These are phyloP conservation scores for Colletotrichum sp. DNA, from an alignment of 2,329 filamentous ascomycete species.

Conservation along the genomic window DNA sequence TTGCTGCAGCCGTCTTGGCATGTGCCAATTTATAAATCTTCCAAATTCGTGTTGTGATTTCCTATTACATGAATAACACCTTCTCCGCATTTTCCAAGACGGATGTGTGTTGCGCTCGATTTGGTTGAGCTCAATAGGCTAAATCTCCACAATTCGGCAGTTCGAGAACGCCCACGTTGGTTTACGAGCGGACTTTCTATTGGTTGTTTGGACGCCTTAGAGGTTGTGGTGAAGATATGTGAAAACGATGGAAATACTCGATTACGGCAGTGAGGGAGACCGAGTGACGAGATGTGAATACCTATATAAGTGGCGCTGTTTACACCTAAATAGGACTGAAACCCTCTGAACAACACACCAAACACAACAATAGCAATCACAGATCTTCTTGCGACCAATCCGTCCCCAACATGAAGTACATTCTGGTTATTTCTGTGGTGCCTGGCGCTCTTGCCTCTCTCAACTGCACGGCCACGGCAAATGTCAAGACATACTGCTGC, in stretches of 20 bases:
- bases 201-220: accelerated
- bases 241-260: not conserved
- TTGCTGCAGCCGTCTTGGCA: not conserved
- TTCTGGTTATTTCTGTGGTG: not conserved
- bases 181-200: not conserved
- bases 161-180: not conserved
- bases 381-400: accelerated
- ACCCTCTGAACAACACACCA: not conserved
- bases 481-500: conserved; percentile 22
- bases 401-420: not conserved
- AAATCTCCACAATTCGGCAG: conserved; percentile 5
- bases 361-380: not conserved
- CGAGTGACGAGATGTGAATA: not conserved
- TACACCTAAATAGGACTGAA: not conserved
- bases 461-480: conserved; percentile 18
- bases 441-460: conserved; percentile 19
- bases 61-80: not conserved
- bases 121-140: not conserved
- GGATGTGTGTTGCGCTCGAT: not conserved
- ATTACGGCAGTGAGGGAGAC: not conserved
- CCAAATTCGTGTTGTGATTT: not conserved
- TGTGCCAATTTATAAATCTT: not conserved
- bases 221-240: not conserved
- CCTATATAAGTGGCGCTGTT: not conserved
- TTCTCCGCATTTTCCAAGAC: not conserved